Evolutionary conservation across 2,329 filamentous ascomycete species (phyloP).

Genomic region (Achaetomium macrosporum): DNA sequence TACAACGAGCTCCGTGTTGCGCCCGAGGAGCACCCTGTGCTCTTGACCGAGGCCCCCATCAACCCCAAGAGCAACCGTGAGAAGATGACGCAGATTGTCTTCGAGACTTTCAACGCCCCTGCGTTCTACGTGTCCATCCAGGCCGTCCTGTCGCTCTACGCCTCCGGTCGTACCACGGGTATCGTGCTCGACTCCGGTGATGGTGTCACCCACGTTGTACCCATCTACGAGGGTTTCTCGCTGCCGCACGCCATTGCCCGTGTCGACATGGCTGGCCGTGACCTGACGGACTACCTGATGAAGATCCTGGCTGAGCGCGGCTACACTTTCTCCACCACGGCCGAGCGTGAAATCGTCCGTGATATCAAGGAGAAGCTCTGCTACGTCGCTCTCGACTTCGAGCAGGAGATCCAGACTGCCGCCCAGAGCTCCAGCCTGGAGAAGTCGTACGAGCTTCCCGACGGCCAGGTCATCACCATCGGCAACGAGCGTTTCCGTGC

Average conservation of each 20-base stretch:
- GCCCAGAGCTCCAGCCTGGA: slow-evolving; percentile 97
- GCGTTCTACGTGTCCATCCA: slow-evolving; percentile 99
- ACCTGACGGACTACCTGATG: slow-evolving; percentile 99
- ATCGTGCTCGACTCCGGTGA: slow-evolving; percentile 99
- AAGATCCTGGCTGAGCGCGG: slow-evolving; percentile 99
- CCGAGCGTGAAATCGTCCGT: slow-evolving; percentile 99
- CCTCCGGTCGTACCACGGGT: slow-evolving; percentile 99
- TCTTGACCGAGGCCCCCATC: slow-evolving; percentile 98
- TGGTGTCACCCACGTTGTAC: slow-evolving; percentile 99
- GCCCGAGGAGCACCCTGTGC: slow-evolving; percentile 98
- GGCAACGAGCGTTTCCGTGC: slow-evolving; percentile 99
- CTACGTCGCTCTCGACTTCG: slow-evolving; percentile 99
- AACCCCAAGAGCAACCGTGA: slow-evolving; percentile 99
- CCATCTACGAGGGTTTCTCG: slow-evolving; percentile 99
- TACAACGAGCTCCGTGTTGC: slow-evolving; percentile 99
- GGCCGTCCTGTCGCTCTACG: slow-evolving; percentile 98
- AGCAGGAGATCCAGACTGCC: slow-evolving; percentile 99
- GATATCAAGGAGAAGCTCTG: slow-evolving; percentile 99
- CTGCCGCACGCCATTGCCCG: slow-evolving; percentile 99
- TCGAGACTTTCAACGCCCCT: slow-evolving; percentile 99
- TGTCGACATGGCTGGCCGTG: slow-evolving; percentile 99
- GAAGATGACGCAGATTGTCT: slow-evolving; percentile 99
- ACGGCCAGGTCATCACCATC: slow-evolving; percentile 99
- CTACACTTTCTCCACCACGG: slow-evolving; percentile 99
- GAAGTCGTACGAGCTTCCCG: slow-evolving; percentile 99